These are phyloP conservation scores for Pyricularia grisea DNA, from an alignment of 2,329 filamentous ascomycete species.

Conservation along the genomic window DNA sequence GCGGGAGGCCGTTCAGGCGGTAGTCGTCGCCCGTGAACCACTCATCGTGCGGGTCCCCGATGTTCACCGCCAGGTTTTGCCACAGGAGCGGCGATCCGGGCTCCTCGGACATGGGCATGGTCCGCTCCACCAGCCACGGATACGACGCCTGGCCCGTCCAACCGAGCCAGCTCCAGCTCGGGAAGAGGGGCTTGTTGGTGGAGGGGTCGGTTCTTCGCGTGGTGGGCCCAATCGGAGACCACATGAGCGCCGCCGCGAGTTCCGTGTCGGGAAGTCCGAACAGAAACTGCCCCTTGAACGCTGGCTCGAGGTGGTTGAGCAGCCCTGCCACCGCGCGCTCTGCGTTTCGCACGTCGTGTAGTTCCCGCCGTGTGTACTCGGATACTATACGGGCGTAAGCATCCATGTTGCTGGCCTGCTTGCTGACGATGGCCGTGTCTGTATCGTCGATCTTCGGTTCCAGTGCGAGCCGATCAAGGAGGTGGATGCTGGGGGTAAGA, in stretches of 20 bases:
- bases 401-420: conserved; percentile 3
- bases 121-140: conserved; percentile 3
- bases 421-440: not conserved
- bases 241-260: conserved; percentile 24
- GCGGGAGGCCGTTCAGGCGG: conserved; percentile 2
- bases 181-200: not conserved
- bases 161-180: conserved; percentile 5
- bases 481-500: conserved; percentile 18
- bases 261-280: conserved; percentile 22
- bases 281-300: conserved; percentile 16
- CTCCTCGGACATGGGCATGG: conserved; percentile 4
- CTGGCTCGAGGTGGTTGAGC: conserved; percentile 14
- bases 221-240: conserved; percentile 13
- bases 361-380: conserved; percentile 17
- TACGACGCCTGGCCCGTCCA: conserved; percentile 4
- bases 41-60: conserved; percentile 2
- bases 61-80: conserved; percentile 1
- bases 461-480: conserved; percentile 14
- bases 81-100: conserved; percentile 5
- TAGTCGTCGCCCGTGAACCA: conserved; percentile 4
- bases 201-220: not conserved
- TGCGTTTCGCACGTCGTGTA: conserved; percentile 18
- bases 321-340: conserved; percentile 24
- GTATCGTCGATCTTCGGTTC: conserved; percentile 15
- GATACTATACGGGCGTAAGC: not conserved